phyloP scores from a whole-genome alignment of 2,329 filamentous ascomycete species.

The Cercospora citrullina region DNA sequence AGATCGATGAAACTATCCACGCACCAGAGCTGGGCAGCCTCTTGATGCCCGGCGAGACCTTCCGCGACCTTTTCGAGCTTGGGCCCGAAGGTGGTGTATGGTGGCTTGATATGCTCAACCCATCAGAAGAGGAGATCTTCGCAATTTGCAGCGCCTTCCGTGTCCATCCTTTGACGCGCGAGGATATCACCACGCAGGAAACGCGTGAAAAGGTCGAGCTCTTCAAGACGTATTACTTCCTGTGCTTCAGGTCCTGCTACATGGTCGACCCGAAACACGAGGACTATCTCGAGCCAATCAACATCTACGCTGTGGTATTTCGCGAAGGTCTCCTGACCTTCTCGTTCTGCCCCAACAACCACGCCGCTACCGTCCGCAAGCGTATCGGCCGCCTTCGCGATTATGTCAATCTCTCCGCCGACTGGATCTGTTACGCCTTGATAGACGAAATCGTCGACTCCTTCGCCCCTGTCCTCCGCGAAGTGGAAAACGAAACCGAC shows the following conservation, averaged over 20 bases:
- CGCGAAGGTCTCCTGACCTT: slow-evolving; percentile 93
- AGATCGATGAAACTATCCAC: slow-evolving; percentile 90
- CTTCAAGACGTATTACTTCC: slow-evolving; percentile 97
- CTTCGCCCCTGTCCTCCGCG: slow-evolving; percentile 85
- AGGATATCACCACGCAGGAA: slow-evolving; percentile 94
- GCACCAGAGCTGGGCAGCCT: slow-evolving; percentile 85
- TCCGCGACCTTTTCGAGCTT: slow-evolving; percentile 80
- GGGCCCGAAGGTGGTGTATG: slow-evolving; percentile 79
- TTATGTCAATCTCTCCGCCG: slow-evolving; percentile 89
- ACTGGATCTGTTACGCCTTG: slow-evolving; percentile 98
- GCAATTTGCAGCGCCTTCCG: slow-evolving; percentile 92
- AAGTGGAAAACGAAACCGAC: slow-evolving; percentile 85
- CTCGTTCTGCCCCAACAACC: slow-evolving; percentile 83
- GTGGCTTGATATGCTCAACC: slow-evolving; percentile 95
- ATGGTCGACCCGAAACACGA: slow-evolving; percentile 76
- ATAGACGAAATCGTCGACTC: slow-evolving; percentile 98
- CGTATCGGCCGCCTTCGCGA: slow-evolving; percentile 91
- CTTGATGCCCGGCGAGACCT: slow-evolving; percentile 83
- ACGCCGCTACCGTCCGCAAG: slow-evolving; percentile 84
- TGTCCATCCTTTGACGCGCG: slow-evolving; percentile 90
- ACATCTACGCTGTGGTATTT: slow-evolving; percentile 96
- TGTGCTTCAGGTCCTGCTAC: slow-evolving; percentile 92
- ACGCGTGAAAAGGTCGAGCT: slow-evolving; percentile 97
- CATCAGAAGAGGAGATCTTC: slow-evolving; percentile 82
- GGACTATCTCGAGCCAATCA: slow-evolving; percentile 88